Percentiles rank a stretch among this genome's conserved stretches.
Conservation (phyloP, 1,284 basidiomycete genomes). For the Wolfiporia cocos region DNA sequence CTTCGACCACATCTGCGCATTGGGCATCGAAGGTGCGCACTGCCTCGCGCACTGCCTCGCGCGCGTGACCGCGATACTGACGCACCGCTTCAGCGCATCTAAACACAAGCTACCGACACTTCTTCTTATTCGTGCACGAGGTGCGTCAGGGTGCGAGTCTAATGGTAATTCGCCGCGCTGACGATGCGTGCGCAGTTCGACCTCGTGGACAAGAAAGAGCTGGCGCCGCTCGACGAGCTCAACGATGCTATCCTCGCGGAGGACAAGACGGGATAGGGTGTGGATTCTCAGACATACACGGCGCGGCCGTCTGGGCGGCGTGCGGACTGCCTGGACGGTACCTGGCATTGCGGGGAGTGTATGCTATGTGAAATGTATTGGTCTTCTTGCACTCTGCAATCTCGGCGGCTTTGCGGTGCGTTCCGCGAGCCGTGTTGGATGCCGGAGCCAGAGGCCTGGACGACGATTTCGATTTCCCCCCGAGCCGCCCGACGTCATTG, state of each 20-base stretch:
- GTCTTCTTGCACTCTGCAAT: no score
- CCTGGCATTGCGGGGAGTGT: not conserved
- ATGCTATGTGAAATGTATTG: no score
- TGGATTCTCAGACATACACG: not conserved
- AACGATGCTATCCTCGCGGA: conserved; percentile 94
- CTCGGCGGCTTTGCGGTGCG: no score
- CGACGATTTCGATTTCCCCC: no score
- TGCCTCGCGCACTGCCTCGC: no score
- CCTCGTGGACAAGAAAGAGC: conserved; percentile 95
- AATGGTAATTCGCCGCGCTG: not conserved
- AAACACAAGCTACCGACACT: conserved; percentile 98
- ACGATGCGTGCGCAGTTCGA: conserved; percentile 61
- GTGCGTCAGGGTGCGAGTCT: conserved; percentile 33
- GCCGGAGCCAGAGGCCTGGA: no score
- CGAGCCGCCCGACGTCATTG: no score
- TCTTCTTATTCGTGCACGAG: conserved; percentile 95
- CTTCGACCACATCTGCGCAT: conserved; percentile 97
- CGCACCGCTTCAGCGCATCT: conserved; percentile 91
- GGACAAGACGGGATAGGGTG: conserved; percentile 50
- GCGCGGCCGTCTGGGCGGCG: not conserved
- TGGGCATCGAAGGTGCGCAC: conserved; percentile 89
- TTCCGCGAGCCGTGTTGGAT: no score
- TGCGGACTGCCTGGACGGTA: not conserved
- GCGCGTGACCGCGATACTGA: no score
- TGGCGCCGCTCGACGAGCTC: conserved; percentile 93